These are phyloP conservation scores for Candida piceae DNA, from an alignment of 805 yeast genomes.

Conservation along the genomic window DNA sequence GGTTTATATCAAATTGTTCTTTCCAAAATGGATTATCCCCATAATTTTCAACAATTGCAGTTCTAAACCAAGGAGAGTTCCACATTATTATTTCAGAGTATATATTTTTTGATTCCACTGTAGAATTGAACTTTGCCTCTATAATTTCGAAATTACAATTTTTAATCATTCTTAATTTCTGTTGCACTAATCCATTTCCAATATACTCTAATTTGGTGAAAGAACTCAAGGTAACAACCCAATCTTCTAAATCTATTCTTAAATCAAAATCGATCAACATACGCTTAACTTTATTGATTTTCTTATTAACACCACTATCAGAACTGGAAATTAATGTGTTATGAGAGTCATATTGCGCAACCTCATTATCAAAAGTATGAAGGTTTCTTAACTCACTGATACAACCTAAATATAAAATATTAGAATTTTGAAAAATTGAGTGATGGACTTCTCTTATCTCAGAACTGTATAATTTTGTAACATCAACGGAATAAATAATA, in stretches of 20 bases:
- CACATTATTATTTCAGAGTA: constrained; percentile 73
- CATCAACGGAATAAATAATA: constrained; percentile 51
- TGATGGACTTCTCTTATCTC: constrained; percentile 64
- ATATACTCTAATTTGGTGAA: constrained; percentile 54
- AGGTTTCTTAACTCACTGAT: constrained; percentile 48
- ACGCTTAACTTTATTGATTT: constrained; percentile 20
- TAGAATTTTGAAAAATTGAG: constrained; percentile 55
- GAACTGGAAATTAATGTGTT: constrained; percentile 4
- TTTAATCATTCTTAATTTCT: constrained; percentile 49
- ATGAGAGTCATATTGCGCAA: constrained; percentile 9
- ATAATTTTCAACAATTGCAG: constrained; percentile 52
- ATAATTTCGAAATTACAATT: constrained; percentile 51
- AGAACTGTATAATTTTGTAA: constrained; percentile 45
- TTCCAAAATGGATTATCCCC: constrained; percentile 71
- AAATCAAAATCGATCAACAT: constrained; percentile 59
- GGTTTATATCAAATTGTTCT: constrained; percentile 62
- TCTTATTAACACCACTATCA: constrained; percentile 7
- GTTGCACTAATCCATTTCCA: constrained; percentile 20
- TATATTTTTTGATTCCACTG: constrained; percentile 20
- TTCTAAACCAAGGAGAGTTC: constrained; percentile 73
- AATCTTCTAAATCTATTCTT: constrained; percentile 68
- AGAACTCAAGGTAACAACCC: constrained; percentile 65
- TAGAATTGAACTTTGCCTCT: constrained; percentile 52
- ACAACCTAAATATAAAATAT: constrained; percentile 53
- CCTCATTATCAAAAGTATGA: constrained; percentile 29